Percentiles rank a stretch among this genome's conserved stretches.
Evolutionary conservation across 1,284 basidiomycete genomes (phyloP).

Genomic region (Mycosarcoma maydis): DNA sequence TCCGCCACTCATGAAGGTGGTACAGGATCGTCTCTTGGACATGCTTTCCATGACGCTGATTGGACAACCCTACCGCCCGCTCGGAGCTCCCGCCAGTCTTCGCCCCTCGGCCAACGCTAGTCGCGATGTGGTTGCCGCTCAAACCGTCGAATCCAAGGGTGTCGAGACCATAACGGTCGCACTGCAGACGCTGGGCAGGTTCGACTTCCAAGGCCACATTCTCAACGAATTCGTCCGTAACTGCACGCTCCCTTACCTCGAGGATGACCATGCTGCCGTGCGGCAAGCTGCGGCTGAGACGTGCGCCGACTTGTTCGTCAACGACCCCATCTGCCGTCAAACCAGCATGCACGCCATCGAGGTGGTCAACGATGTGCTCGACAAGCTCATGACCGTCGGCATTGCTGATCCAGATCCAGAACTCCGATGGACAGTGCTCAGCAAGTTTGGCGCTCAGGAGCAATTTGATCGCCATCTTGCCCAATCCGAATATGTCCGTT

Average conservation of each 20-base stretch:
- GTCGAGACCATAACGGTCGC: conserved; percentile 83
- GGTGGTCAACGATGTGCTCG: conserved; percentile 95
- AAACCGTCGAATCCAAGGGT: conserved; percentile 71
- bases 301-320: conserved; percentile 86
- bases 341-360: conserved; percentile 96
- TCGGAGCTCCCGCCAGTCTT: conserved; percentile 51
- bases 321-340: conserved; percentile 96
- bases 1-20: conserved; percentile 86
- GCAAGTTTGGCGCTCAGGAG: conserved; percentile 87
- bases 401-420: conserved; percentile 83
- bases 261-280: conserved; percentile 89
- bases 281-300: conserved; percentile 90
- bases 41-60: conserved; percentile 63
- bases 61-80: conserved; percentile 61
- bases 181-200: conserved; percentile 85
- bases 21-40: conserved; percentile 77
- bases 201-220: conserved; percentile 88
- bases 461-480: conserved; percentile 98
- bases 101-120: conserved; percentile 40
- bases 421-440: conserved; percentile 73
- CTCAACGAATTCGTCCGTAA: conserved; percentile 95
- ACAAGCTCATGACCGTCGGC: conserved; percentile 94
- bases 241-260: conserved; percentile 91
- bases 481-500: conserved; percentile 96
- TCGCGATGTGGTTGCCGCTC: conserved; percentile 36